Conservation (phyloP, 2,329 filamentous ascomycete genomes). For the Capronia coronata region DNA sequence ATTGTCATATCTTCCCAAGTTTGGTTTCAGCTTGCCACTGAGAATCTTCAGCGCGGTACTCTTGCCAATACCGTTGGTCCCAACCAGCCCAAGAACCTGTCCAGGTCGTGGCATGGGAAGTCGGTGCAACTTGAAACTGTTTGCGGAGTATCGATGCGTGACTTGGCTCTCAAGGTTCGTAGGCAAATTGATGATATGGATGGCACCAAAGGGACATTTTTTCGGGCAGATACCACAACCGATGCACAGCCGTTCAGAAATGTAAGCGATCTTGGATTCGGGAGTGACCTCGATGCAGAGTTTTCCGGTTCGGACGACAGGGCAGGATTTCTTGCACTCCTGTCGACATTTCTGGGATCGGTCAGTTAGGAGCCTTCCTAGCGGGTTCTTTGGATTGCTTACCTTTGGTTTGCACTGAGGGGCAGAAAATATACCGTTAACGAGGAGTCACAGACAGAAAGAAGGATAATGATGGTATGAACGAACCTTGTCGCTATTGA, state of each 20-base stretch:
- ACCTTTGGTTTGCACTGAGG: conserved; percentile 81
- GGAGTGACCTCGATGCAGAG: conserved; percentile 90
- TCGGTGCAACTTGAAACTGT: conserved; percentile 98
- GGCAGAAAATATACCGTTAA: conserved; percentile 36
- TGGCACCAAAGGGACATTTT: conserved; percentile 97
- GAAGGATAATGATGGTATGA: conserved; percentile 35
- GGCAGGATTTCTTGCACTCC: conserved; percentile 98
- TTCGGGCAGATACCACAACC: conserved; percentile 99
- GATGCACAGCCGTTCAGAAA: conserved; percentile 91
- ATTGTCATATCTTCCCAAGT: conserved; percentile 89
- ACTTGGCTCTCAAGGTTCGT: conserved; percentile 98
- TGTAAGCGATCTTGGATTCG: conserved; percentile 91
- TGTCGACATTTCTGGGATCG: conserved; percentile 83
- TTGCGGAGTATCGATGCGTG: conserved; percentile 96
- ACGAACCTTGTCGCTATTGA: conserved; percentile 81
- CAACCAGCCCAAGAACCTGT: conserved; percentile 90
- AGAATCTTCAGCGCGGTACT: conserved; percentile 99
- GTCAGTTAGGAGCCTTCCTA: conserved; percentile 23
- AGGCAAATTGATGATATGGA: conserved; percentile 99
- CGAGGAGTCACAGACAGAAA: conserved; percentile 25
- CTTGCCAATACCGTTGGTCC: conserved; percentile 99
- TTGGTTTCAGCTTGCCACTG: conserved; percentile 96
- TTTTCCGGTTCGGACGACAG: conserved; percentile 94
- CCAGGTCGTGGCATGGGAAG: conserved; percentile 92
- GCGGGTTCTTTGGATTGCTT: conserved; percentile 29